These are phyloP conservation scores for Saccharomyces hybrid DNA, from an alignment of 1,139 yeast species.

Conservation along the genomic window DNA sequence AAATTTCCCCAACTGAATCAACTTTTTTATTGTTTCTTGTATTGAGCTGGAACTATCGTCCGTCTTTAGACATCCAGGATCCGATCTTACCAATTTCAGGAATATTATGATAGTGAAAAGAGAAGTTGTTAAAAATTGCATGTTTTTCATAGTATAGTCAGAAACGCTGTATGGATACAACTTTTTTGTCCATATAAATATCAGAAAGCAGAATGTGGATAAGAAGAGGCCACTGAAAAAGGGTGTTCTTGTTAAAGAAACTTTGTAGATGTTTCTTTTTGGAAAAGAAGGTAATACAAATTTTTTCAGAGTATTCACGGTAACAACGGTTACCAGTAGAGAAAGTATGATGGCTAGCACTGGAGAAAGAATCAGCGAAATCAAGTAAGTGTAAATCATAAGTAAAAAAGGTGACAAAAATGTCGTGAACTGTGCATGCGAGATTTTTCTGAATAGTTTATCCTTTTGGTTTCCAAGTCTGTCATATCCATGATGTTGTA, in stretches of 20 bases:
- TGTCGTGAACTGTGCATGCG: conserved; percentile 48
- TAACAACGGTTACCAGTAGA: background rate
- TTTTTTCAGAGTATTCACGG: background rate
- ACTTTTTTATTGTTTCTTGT: conserved; percentile 45
- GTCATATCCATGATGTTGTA: background rate
- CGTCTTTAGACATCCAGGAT: conserved; percentile 74
- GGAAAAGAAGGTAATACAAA: background rate
- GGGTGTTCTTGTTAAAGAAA: background rate
- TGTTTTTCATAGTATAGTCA: conserved; percentile 3
- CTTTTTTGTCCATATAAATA: conserved; percentile 1
- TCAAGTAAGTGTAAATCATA: conserved; percentile 40
- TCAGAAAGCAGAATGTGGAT: background rate
- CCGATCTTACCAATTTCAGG: conserved; percentile 55
- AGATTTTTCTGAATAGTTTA: conserved; percentile 34
- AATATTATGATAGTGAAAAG: conserved; percentile 34
- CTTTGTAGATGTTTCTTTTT: background rate
- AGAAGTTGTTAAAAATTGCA: background rate
- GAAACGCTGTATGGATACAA: background rate
- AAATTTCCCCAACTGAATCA: conserved; percentile 53
- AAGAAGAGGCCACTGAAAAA: background rate
- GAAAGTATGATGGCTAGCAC: conserved; percentile 18
- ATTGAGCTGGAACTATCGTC: conserved; percentile 43
- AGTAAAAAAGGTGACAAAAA: conserved; percentile 54
- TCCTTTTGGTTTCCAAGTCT: conserved; percentile 24
- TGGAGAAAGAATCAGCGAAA: conserved; percentile 25